Evolutionary conservation across 805 yeast species (phyloP), one percentile per base, ranked within the genome.

Genomic region (Komagataella pseudopastoris): DNA sequence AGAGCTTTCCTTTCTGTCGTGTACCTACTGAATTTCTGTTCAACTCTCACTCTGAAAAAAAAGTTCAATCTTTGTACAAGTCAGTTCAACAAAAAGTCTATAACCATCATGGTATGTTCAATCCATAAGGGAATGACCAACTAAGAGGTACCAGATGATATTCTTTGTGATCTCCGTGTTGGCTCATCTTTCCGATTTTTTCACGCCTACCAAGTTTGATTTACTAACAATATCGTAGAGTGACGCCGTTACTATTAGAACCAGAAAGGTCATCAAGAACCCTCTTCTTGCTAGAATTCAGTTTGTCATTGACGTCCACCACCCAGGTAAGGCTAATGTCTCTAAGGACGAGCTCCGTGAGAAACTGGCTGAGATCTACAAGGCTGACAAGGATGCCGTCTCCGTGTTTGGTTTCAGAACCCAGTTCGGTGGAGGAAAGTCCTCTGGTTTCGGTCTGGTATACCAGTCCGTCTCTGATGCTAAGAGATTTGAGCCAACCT

Each of bases 231-330:
- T 6, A 22, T 10, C 14, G 51, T 66, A 86, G 96, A 86, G 95
- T 85, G 99, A 93, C 95, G 90, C 98, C 74, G 90, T 93, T 78
- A 93, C 99, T 71, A 87, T 93, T 82, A 91, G 98, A 85, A 91
- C 98, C 75, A 86, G 98, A 85, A 91, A 85, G 81, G 96, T 91
- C 80, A 87, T 91, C 77, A 77, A 96, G 78, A 93, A 93, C 95
- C 96, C 98, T 73, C 86, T 93, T 74, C 86, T 93, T 77, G 90
- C 88, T 73, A 91, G 99, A 85, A 90, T 96, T 80, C 99, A 93
- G 81, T 93, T 93, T 75, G 99, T 93, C 80, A 83, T 93, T 72
- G 99, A 93, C 80, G 96, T 93, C 68, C 82, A 90, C 74, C 99
- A 93, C 84, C 99, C 99, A 81, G 88, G 88, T 90, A 85, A 88